Conservation (phyloP, 202 grass and related monocot species). For the Eragrostis tef region DNA sequence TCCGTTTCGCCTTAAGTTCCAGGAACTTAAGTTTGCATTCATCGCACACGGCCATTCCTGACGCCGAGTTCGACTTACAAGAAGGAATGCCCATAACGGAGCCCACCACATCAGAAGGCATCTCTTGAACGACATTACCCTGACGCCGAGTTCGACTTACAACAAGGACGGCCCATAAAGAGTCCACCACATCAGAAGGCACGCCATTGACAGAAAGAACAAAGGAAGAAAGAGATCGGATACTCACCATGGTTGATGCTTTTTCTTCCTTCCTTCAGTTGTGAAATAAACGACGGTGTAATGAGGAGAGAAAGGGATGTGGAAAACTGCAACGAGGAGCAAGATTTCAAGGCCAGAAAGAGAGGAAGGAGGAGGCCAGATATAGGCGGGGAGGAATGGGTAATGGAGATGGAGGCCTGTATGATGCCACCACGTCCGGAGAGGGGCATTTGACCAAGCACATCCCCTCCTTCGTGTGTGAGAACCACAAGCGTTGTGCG, state of each 20-base stretch:
- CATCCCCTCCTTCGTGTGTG: slow-evolving; percentile 54
- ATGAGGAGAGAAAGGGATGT: slow-evolving; percentile 35
- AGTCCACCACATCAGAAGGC: slow-evolving; percentile 34
- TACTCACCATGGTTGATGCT: slow-evolving; percentile 61
- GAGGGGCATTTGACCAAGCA: slow-evolving; percentile 62
- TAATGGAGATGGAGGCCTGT: slow-evolving; percentile 43
- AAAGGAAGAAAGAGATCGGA: slow-evolving; percentile 1
- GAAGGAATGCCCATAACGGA: slow-evolving; percentile 32
- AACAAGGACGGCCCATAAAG: slow-evolving; percentile 37
- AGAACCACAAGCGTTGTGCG: slow-evolving; percentile 53
- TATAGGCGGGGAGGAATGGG: slow-evolving; percentile 63
- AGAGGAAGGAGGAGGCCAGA: slow-evolving; percentile 53
- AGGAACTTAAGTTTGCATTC: slow-evolving; percentile 87
- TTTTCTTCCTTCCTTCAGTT: slow-evolving; percentile 41
- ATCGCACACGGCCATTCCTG: slow-evolving; percentile 83
- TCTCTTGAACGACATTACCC: slow-evolving; percentile 46
- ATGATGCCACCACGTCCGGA: slow-evolving; percentile 51
- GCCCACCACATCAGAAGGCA: slow-evolving; percentile 33
- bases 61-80: slow-evolving; percentile 84
- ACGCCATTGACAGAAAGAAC: slow-evolving; percentile 2
- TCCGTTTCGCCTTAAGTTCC: slow-evolving; percentile 84
- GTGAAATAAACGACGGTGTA: slow-evolving; percentile 28
- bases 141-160: slow-evolving; percentile 83
- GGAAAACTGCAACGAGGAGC: slow-evolving; percentile 18
- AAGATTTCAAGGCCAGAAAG: slow-evolving; percentile 61